Conservation (phyloP, 75 land plant species). For the Adiantum capillusveneris region DNA sequence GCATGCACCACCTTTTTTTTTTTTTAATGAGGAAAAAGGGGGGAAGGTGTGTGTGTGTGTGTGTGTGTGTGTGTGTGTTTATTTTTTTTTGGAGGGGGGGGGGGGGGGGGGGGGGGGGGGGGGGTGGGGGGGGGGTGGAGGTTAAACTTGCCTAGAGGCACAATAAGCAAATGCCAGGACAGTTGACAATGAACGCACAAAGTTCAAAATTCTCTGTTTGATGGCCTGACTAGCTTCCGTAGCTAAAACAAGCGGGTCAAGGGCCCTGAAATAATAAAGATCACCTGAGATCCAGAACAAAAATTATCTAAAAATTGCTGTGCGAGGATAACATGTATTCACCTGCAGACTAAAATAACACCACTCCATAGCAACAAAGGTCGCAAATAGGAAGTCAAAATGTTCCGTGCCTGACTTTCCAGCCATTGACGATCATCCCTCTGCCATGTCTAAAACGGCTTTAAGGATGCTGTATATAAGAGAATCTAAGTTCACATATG, state of each 20-base stretch:
- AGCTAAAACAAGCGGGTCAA: constrained; percentile 60
- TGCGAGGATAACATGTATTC: too few relatives aligned
- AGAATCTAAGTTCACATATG: neutral
- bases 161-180: constrained; percentile 68
- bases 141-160: neutral
- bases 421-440: constrained; percentile 51
- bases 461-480: neutral
- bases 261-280: constrained; percentile 55
- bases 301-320: neutral
- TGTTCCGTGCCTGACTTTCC: constrained; percentile 53
- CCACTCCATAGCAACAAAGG: constrained; percentile 80
- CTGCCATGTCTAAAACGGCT: constrained; percentile 12
- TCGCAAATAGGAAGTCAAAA: constrained; percentile 52
- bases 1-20: too few relatives aligned
- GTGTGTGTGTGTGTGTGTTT: too few relatives aligned
- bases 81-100: too few relatives aligned
- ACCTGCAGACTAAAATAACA: constrained; percentile 75
- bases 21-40: too few relatives aligned
- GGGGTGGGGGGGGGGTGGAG: too few relatives aligned
- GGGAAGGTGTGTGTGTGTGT: too few relatives aligned
- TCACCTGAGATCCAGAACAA: constrained; percentile 2
- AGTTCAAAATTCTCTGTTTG: constrained; percentile 69
- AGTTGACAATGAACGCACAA: constrained; percentile 71
- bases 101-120: too few relatives aligned
- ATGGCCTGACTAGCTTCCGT: constrained; percentile 73